Conservation (phyloP, 768 basidiomycete genomes). For the Peribolospora baueri region DNA sequence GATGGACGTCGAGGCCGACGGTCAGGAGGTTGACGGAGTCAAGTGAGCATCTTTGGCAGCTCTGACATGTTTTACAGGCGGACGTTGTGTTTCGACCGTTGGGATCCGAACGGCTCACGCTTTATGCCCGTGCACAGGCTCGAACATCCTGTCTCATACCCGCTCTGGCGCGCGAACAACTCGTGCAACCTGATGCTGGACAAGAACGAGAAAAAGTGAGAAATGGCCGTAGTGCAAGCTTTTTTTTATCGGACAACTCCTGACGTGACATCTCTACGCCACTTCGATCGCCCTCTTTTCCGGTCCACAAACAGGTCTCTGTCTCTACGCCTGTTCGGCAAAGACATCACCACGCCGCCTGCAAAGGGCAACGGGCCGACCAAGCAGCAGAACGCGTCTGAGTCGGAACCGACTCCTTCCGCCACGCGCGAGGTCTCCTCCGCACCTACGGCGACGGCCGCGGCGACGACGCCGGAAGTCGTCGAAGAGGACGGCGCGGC, state of each 20-base stretch:
- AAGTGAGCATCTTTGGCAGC: conserved; percentile 15
- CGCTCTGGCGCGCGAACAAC: conserved; percentile 79
- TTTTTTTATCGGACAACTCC: background rate
- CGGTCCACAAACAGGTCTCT: conserved; percentile 35
- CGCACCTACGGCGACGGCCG: no score
- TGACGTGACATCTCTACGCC: background rate
- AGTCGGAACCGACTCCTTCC: no score
- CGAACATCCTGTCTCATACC: conserved; percentile 60
- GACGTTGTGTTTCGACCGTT: background rate
- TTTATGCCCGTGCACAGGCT: conserved; percentile 24
- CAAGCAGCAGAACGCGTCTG: background rate
- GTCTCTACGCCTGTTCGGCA: conserved; percentile 58
- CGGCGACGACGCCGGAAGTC: no score
- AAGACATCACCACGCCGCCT: conserved; percentile 37
- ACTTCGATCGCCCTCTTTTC: background rate
- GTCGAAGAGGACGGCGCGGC: no score
- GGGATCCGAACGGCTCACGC: no score
- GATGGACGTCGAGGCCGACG: conserved; percentile 35
- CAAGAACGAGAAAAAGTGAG: conserved; percentile 81
- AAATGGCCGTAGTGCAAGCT: background rate
- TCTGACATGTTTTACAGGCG: background rate
- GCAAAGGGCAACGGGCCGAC: background rate
- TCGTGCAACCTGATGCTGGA: conserved; percentile 82
- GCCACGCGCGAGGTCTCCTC: no score
- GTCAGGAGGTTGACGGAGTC: conserved; percentile 31